Base-by-base conservation (phyloP, 2,329 filamentous ascomycete genomes). In the Cladosporium sp. region DNA sequence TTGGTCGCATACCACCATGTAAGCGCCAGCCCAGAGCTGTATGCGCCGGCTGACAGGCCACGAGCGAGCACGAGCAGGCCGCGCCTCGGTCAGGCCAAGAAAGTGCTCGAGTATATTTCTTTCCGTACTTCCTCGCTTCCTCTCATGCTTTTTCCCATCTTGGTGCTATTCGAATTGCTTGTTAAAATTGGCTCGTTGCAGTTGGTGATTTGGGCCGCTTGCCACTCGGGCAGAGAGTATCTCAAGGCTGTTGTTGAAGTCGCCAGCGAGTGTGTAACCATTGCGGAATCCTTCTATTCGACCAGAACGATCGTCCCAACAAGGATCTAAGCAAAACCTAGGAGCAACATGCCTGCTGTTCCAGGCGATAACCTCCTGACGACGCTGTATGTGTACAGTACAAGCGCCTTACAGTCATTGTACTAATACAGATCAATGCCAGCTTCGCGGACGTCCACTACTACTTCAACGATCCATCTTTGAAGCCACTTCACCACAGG, bases 391-490 rank as follows among this genome's bases (percentile, higher is more conserved):
- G 77, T 69, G 50, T 20, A 9, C 15, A 25, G 20, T 14, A 1
- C 14, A 4, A 25, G 12, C 49, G 3, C 22, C 19, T 11, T 17
- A 7, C 37, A 14, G 14, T 34, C n/a, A 17, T 34, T 11, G 7
- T 25, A 30, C 54, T 56, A 6, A 56, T 25, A 30, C 54, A 49
- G 5, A 56, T 49, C 40, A 14, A 28, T 11, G 9, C n/a, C 63
- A 92, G 89, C 67, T 92, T 90, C 68, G 88, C 84, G 63, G 89
- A 93, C 69, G 72, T 92, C 56, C 89, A 92, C 72, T 92, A 92
- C 74, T 91, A 86, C 74, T 90, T 92, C 74, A 82, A 83, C 25
- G 81, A 85, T n/a, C 85, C 87, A 2, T 80, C 80, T 5, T 78
- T 81, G 59, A 85, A 82, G 59, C 88, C 89, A 30, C 84, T 81